Base-by-base conservation (phyloP, 1,139 yeast species). In the Blastobotrys capitulatus region DNA sequence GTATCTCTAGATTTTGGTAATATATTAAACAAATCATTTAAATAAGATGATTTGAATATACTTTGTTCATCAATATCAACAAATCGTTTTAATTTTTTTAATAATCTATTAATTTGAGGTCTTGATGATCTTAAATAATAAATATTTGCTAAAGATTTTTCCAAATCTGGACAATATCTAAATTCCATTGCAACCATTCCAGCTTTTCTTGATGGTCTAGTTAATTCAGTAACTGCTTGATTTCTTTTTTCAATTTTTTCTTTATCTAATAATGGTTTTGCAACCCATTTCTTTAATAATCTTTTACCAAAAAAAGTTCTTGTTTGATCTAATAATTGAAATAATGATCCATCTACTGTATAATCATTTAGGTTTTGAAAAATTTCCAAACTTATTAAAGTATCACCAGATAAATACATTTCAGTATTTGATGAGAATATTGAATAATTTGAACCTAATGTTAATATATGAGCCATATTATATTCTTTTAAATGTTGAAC, bases 241-340 rank as follows among this genome's bases (percentile, higher is more conserved):
- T 76, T 68, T 35, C 98, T 73, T 19, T 74, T 72, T 51, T 76
- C 76, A 6, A 89, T 82, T n/a, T 67, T 67, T 0, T 66, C 70
- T 29, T 72, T 67, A 39, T 80, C 73, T 0, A 79, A 67, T 34
- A 90, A 71, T 1, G 98, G 98, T 53, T 76, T 72, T 0, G 81
- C 74, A 0, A 90, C 69, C 98, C 98, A 92, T 45, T 76, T 72
- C 32, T 74, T 73, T 18, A 92, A 64, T 52, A 79, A 60, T 49
- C 96, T 68, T 46, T 73, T 76, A 0, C 98, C 98, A 67, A 83
- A 85, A 31, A 76, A 73, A 0, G 97, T 87, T 40, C 80, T 70
- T 0, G 97, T 86, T 55, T 84, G 90, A 63, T 90, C 86, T 54
- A 92, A 62, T 2, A 87, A 70, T 88, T 92, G 85, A 15, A 86